A percentile compares a stretch with the other conserved stretches of the same genome.
phyloP scores from a whole-genome alignment of 2,329 filamentous ascomycete species.

The Botryotinia globosa region DNA sequence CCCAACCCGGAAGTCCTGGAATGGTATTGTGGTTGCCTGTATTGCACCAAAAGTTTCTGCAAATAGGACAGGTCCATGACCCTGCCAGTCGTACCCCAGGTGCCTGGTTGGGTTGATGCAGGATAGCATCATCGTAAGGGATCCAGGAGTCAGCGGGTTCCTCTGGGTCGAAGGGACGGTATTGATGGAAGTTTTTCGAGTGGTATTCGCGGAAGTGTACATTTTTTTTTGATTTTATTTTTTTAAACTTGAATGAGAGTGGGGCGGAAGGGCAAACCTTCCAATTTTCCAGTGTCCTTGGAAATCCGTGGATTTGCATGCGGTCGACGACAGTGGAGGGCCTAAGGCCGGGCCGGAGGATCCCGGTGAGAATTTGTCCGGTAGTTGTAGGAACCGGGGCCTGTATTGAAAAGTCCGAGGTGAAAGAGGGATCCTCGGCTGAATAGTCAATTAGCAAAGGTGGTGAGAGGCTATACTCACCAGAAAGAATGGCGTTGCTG shows the following conservation, averaged over 20 bases:
- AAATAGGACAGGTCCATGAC: neutral
- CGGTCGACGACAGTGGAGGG: neutral
- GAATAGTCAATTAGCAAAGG: neutral
- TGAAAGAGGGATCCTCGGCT: neutral
- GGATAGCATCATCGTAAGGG: neutral
- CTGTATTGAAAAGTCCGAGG: neutral
- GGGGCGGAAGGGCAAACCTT: neutral
- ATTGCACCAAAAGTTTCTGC: neutral
- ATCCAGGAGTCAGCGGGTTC: neutral
- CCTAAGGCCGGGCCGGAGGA: neutral
- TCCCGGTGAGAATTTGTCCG: neutral
- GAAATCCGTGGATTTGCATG: neutral
- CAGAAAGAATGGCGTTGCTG: neutral
- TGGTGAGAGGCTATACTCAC: neutral
- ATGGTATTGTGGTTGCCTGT: neutral
- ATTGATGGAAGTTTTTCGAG: neutral
- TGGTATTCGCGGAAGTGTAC: neutral
- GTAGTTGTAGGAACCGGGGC: neutral
- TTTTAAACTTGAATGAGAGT: neutral
- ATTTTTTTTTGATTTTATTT: neutral
- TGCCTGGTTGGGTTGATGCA: neutral
- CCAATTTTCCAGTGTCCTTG: neutral
- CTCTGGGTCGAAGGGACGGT: neutral
- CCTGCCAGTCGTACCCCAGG: neutral
- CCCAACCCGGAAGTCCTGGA: neutral